These are phyloP conservation scores for Nakazawaea molendinolei DNA, from an alignment of 805 yeast species.

Conservation along the genomic window DNA sequence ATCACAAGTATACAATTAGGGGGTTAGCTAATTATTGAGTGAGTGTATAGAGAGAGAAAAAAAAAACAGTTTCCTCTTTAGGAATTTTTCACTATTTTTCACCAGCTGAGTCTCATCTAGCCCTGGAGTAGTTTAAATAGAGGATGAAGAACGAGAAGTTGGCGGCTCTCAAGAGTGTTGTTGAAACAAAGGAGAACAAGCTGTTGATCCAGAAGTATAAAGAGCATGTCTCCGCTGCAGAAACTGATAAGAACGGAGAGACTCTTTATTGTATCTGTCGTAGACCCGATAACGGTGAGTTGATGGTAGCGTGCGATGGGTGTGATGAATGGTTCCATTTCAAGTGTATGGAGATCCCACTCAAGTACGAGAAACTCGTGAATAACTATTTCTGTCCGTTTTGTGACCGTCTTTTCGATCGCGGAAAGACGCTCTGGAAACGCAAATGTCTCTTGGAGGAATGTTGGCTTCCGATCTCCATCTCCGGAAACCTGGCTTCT, in stretches of 20 bases:
- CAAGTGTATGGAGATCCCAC: slow-evolving; percentile 58
- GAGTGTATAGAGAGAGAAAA: not conserved
- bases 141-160: slow-evolving; percentile 1
- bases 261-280: slow-evolving; percentile 76
- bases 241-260: slow-evolving; percentile 44
- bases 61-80: too few species aligned
- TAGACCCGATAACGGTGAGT: slow-evolving; percentile 66
- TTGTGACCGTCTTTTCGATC: slow-evolving; percentile 44
- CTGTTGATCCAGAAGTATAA: slow-evolving; percentile 22
- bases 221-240: slow-evolving; percentile 25
- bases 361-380: slow-evolving; percentile 46
- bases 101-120: too few species aligned
- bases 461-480: slow-evolving; percentile 51
- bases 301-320: slow-evolving; percentile 93
- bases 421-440: slow-evolving; percentile 61
- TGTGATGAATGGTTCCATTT: slow-evolving; percentile 96
- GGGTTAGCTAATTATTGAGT: slow-evolving; percentile 15
- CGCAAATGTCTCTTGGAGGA: slow-evolving; percentile 58
- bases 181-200: slow-evolving; percentile 11
- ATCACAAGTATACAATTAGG: slow-evolving; percentile 27
- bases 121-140: too few species aligned
- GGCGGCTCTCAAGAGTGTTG: not conserved
- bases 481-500: slow-evolving; percentile 28
- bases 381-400: slow-evolving; percentile 65
- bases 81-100: too few species aligned